phyloP scores from a whole-genome alignment of 176 grass and related monocot genomes.

The Triticum urartu region DNA sequence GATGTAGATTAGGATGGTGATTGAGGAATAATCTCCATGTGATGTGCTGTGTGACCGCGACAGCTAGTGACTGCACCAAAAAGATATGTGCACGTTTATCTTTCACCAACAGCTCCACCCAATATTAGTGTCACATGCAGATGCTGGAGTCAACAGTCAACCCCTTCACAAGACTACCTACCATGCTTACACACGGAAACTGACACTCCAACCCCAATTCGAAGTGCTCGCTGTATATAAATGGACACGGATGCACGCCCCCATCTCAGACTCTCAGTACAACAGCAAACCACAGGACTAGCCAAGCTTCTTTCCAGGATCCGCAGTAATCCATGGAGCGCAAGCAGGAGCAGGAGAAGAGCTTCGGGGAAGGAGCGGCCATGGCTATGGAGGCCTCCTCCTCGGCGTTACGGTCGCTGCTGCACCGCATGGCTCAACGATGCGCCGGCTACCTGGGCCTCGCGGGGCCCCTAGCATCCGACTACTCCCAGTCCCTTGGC shows the following conservation, averaged over 20 bases:
- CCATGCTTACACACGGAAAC: not conserved
- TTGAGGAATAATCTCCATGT: not conserved
- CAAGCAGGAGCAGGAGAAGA: not conserved
- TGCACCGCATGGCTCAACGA: not conserved
- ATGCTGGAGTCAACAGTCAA: not conserved
- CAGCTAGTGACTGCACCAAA: not conserved
- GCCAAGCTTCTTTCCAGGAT: not conserved
- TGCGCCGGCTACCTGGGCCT: not conserved
- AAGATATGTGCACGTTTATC: not conserved
- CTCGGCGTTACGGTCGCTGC: not conserved
- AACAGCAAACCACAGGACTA: not conserved
- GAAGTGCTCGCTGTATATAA: not conserved
- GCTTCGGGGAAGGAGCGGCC: not conserved
- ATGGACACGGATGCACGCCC: not conserved
- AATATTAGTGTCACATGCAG: not conserved
- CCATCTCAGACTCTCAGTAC: not conserved
- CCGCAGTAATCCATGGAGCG: not conserved
- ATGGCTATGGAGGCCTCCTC: not conserved
- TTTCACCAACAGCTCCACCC: not conserved
- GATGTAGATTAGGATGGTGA: not conserved
- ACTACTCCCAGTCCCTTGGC: not conserved
- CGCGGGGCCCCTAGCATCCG: no score
- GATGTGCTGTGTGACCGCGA: no score
- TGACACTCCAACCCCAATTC: not conserved
- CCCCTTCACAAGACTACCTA: not conserved